Conservation (phyloP, 176 grass and related monocot genomes). For the bread wheat (Triticum aestivum) region DNA sequence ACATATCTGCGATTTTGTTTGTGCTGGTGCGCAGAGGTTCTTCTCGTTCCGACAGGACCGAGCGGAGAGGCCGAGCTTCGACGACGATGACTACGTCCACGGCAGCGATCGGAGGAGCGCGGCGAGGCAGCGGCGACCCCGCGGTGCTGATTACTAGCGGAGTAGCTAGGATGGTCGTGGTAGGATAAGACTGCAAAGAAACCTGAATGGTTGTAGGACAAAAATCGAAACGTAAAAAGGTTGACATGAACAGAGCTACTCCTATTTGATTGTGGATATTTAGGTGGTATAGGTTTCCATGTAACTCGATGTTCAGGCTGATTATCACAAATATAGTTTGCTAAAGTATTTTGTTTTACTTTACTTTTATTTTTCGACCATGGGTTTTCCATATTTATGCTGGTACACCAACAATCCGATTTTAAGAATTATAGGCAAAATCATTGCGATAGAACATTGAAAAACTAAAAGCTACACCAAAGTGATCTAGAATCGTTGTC, state of each 20-base stretch:
- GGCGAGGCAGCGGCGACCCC: constrained; percentile 38
- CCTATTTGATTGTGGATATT: constrained; percentile 5
- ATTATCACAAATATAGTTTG: background rate
- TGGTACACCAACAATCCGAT: too few species aligned
- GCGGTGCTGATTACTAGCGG: constrained; percentile 31
- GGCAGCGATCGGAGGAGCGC: constrained; percentile 21
- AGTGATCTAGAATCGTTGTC: too few species aligned
- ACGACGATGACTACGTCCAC: constrained; percentile 14
- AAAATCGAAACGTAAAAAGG: background rate
- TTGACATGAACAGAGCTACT: background rate
- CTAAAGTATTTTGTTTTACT: background rate
- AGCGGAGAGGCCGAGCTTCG: constrained; percentile 26
- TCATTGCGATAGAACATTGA: too few species aligned
- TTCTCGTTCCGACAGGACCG: constrained; percentile 45
- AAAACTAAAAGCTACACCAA: too few species aligned
- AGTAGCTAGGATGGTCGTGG: background rate
- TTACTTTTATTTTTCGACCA: too few species aligned
- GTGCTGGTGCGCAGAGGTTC: constrained; percentile 32
- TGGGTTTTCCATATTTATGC: too few species aligned
- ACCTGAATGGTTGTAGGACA: background rate
- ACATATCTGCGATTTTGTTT: background rate
- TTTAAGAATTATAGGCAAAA: too few species aligned
- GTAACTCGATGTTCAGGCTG: background rate
- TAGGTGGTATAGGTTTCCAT: background rate
- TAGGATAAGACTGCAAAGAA: constrained; percentile 20